Evolutionary conservation across 768 basidiomycete species (phyloP), one percentile per base, ranked within the genome.

Genomic region (Termitomyces sp.): DNA sequence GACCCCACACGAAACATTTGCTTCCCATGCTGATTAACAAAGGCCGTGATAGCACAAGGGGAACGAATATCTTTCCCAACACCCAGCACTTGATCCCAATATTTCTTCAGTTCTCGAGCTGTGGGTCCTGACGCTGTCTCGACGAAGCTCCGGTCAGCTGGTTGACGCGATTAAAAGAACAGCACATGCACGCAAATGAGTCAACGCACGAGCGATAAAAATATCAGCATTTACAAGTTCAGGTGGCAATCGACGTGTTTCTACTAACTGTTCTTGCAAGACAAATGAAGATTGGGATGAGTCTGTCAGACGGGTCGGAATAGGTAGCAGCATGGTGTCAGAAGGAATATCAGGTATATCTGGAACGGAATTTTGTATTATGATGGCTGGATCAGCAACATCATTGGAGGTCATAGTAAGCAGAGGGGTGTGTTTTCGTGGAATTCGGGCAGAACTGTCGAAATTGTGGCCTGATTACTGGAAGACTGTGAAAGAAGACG

Each of bases 1-100:
- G 60, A 91, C 90, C 89, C 85, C 47, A 94, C 81, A 51, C 91
- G 87, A 73, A 78, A 92, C 78, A 89, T 83, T 68, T 81, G 78
- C 66, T 84, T 85, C 55, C 91, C 91, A 71, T 89, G 85, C 68
- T 91, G 89, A 68, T 90, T 92, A 50, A 88, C 80, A 65, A 89
- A 86, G 8, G 86, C 86, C n/a, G 90, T 92, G 65, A 91, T 89
- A 41, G 85, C 85, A 68, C 87, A 93, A 2, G 91, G 91, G 13
- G 90, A 92, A 33, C 87, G 83, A 12, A 85, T 77, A 60, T 83
- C 77, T 65, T 81, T 79, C 16, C 83, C 80, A 33, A 93, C 88
- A 13, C 89, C 87, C 37, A 84, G 70, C 45, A 80, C 73, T 52
- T 85, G 81, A 69, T 94, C 92, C 66, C 88, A 90, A 31, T 82